Base-by-base conservation (phyloP, 805 yeast species). In the Nakazawaea ishiwadae region DNA sequence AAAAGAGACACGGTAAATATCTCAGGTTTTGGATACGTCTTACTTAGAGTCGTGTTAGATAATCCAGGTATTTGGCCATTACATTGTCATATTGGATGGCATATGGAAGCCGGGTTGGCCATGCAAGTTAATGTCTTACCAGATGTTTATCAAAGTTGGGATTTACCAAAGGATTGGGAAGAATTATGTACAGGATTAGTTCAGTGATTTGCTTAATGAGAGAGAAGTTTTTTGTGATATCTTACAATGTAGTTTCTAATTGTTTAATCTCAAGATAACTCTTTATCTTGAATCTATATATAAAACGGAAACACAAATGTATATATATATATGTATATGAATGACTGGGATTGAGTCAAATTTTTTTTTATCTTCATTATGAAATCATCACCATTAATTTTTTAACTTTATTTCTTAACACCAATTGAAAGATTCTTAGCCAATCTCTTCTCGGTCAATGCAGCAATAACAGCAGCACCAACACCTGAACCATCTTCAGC, bases 401-500 rank as follows among this genome's bases (percentile, higher is more conserved):
- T n/a, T n/a, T 23, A 23, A 23, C 26, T 23, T 27, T 14, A 39
- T 26, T 36, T 65, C 55, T 40, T 65, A 61, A 60, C 34, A 54
- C 91, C 91, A 47, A 84, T 81, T 48, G 87, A 79, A 55, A 73
- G 63, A 38, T 91, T 90, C 47, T 75, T 71, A 48, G 68, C 71
- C 56, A 82, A 70, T 71, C 99, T 83, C 64, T 78, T 73, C 63
- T 84, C 78, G 44, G 98, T 84, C 64, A 91, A 76, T 31, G 98
- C 97, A 41, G 99, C 98, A 67, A 93, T 91, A 55, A 91, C 77
- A 42, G 98, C 99, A 44, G 99, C 99, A 61, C 99, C 99, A 38
- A 87, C 96, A 70, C 98, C 98, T 29, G 93, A 84, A 54, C 99
- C 99, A 69, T 93, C 99, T 69, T 91, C 96, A 49, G 99, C 97